phyloP scores from a whole-genome alignment of 2,329 filamentous ascomycete species.

The Aspergillus aculeatinus region DNA sequence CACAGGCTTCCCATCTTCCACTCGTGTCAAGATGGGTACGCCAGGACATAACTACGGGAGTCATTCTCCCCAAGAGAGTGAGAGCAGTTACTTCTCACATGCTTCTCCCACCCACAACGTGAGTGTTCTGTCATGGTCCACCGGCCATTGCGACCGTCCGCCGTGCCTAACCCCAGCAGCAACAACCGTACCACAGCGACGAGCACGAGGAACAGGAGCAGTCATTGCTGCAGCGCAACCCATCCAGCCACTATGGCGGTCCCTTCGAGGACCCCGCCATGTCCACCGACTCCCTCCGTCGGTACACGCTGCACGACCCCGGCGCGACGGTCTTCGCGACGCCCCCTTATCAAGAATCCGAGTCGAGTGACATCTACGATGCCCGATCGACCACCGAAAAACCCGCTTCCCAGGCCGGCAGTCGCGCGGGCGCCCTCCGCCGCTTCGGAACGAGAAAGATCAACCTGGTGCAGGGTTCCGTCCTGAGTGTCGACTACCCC shows the following conservation, averaged over 20 bases:
- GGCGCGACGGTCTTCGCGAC: slow-evolving; percentile 58
- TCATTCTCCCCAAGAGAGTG: slow-evolving; percentile 7
- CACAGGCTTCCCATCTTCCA: slow-evolving; percentile 3
- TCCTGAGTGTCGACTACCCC: slow-evolving; percentile 94
- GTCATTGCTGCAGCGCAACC: slow-evolving; percentile 33
- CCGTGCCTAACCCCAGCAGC: not conserved
- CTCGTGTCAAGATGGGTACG: slow-evolving; percentile 6
- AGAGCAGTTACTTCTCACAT: slow-evolving; percentile 11
- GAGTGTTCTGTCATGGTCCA: not conserved
- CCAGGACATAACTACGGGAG: not conserved
- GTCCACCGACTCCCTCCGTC: slow-evolving; percentile 31
- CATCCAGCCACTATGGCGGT: slow-evolving; percentile 45
- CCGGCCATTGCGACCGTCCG: not conserved
- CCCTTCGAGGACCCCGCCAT: slow-evolving; percentile 51
- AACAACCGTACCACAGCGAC: not conserved
- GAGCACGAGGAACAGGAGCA: slow-evolving; percentile 22
- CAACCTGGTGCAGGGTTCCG: slow-evolving; percentile 94
- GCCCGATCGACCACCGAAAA: slow-evolving; percentile 32
- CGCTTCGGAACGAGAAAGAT: slow-evolving; percentile 94
- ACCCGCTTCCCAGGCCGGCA: slow-evolving; percentile 1
- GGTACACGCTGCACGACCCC: slow-evolving; percentile 39
- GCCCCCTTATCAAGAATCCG: slow-evolving; percentile 57
- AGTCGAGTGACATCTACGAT: slow-evolving; percentile 45
- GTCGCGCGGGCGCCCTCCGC: slow-evolving; percentile 56
- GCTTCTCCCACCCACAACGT: slow-evolving; percentile 7